Percentiles rank a stretch among this genome's conserved stretches.
These are phyloP conservation scores for Aristolochia californica DNA, from an alignment of 164 flowering plant species.

Conservation along the genomic window DNA sequence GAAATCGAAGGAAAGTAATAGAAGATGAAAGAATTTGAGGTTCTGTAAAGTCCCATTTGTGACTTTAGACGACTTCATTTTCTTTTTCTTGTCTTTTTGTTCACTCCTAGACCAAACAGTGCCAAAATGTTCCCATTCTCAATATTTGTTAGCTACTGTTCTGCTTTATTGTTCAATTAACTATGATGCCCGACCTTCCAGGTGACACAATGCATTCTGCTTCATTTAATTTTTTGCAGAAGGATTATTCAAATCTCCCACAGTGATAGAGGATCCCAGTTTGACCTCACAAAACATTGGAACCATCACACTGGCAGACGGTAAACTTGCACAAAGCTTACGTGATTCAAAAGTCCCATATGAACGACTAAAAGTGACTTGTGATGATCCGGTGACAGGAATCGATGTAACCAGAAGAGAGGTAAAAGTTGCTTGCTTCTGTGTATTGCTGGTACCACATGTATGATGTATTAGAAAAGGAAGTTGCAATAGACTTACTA, in stretches of 20 bases:
- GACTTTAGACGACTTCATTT: too few relatives aligned
- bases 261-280: slow-evolving; percentile 53
- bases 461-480: not conserved
- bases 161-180: not conserved
- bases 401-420: slow-evolving; percentile 66
- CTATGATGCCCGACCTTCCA: not conserved
- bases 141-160: too few relatives aligned
- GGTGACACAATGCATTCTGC: not conserved
- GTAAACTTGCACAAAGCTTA: slow-evolving; percentile 81
- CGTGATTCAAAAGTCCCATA: slow-evolving; percentile 55
- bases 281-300: too few relatives aligned
- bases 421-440: slow-evolving; percentile 25
- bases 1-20: too few relatives aligned
- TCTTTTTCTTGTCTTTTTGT: too few relatives aligned
- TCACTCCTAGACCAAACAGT: too few relatives aligned
- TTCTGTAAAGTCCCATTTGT: too few relatives aligned
- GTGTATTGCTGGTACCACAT: not conserved
- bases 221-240: slow-evolving; percentile 22
- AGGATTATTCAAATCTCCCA: slow-evolving; percentile 44
- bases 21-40: too few relatives aligned
- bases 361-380: slow-evolving; percentile 37
- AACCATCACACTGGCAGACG: slow-evolving; percentile 41
- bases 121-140: too few relatives aligned
- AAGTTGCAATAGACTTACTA: too few relatives aligned
- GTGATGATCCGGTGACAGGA: slow-evolving; percentile 31